A percentile compares a stretch with the other conserved stretches of the same genome.
phyloP scores from a whole-genome alignment of 2,329 filamentous ascomycete genomes.

The Microcera coccophila region DNA sequence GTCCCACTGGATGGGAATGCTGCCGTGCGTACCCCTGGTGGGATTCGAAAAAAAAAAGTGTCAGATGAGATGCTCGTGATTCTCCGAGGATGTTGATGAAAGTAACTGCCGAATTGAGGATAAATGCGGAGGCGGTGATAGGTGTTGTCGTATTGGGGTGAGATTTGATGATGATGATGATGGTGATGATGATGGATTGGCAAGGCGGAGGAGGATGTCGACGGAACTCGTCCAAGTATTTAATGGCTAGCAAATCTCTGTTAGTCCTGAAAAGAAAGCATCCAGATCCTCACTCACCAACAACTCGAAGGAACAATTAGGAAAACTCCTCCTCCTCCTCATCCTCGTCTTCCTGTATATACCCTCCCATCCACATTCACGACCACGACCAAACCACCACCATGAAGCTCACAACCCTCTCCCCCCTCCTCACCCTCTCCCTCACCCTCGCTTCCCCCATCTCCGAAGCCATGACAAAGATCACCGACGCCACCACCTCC shows the following conservation, averaged over 20 bases:
- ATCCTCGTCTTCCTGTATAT: not conserved
- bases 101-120: constrained; percentile 5
- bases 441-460: constrained; percentile 34
- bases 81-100: not conserved
- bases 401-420: constrained; percentile 23
- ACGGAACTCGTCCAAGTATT: not conserved
- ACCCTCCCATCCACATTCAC: not conserved
- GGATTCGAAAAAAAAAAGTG: not conserved
- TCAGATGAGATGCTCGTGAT: not conserved
- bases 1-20: not conserved
- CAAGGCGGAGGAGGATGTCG: not conserved
- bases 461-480: constrained; percentile 32
- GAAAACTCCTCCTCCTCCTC: not conserved
- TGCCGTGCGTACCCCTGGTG: not conserved
- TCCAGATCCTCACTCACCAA: no score
- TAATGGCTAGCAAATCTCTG: not conserved
- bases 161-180: constrained; percentile 17
- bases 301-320: not conserved
- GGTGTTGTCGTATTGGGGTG: constrained; percentile 15
- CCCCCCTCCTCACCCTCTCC: constrained; percentile 22
- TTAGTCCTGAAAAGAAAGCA: no score
- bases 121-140: constrained; percentile 6
- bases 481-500: constrained; percentile 31
- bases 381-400: constrained; percentile 3
- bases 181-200: constrained; percentile 17